Evolutionary conservation across 2,329 filamentous ascomycete genomes (phyloP), one percentile per base, ranked within the genome.

Genomic region (Claviceps pusilla): DNA sequence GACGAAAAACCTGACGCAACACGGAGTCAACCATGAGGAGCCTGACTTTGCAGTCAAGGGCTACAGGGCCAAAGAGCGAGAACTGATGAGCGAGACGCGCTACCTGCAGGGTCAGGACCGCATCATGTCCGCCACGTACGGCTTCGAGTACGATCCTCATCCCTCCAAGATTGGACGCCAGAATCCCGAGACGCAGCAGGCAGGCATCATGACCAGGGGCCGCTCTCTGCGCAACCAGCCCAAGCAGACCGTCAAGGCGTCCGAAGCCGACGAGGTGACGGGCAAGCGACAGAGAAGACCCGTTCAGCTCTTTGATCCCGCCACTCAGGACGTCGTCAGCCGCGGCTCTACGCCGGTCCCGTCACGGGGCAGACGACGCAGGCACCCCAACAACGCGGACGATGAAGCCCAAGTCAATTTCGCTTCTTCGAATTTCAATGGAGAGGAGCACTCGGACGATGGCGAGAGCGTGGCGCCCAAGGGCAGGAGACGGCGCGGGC

Each of bases 131-230:
- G 72, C 76, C 57, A 72, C 75, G 1, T 84, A 83, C 60, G 75
- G 76, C 16, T 82, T 83, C 59, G 76, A 81, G 56, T 80, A 82
- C 59, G 79, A 83, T 59, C 71, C 76, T 10, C 76, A 79, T 52
- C 73, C 75, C 2, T 74, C 73, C 56, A 78, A 78, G 64, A 71
- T 82, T 56, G 79, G 79, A 24, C 71, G 71, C 41, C 82, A 84
- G 62, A 78, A 83, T 56, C 78, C 79, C 0, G 68, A 77, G 41
- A 73, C 71, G 10, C 79, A 83, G 59, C 68, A 70, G 39, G 63
- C 62, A 28, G 78, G 78, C 31, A 69, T 75, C 55, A 73, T 74
- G 58, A 78, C 78, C 50, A 73, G 74, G 16, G 69, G 68, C 4
- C 72, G 78, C 35, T 72, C 79, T 39, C 69, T 81, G 41, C 76